Base-by-base conservation (phyloP, 2,329 filamentous ascomycete species). In the Pseudogymnoascus sp. region DNA sequence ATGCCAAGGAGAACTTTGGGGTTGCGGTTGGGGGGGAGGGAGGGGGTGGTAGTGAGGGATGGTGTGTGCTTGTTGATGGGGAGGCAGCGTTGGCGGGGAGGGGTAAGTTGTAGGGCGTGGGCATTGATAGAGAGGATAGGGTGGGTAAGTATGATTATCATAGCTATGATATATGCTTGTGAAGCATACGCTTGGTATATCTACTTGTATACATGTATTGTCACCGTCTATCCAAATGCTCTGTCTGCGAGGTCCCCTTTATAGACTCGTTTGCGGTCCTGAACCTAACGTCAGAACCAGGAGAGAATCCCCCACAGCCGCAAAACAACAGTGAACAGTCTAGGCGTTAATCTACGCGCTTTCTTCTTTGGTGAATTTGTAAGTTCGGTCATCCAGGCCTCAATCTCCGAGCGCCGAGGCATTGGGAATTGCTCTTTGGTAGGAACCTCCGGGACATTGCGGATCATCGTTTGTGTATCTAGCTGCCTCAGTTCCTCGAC, bases 51-150 rank as follows among this genome's bases (percentile, higher is more conserved):
- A 75, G 78, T 59, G 89, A 92, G 70, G 91, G 91, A 0, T 95
- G 91, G 89, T 96, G 91, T 75, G 88, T 96, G 23, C 79, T 96
- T 49, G 90, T 95, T 10, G 90, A 96, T 74, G 91, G 91, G 0
- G 89, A 92, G 67, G 78, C 74, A 71, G 86, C 83, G 1, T 69
- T 88, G 69, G 83, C 79, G 16, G 84, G 82, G 31, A 85, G 65
- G 62, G 29, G 33, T 4, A 70, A 71, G 62, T 45, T 71, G 64
- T 70, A 39, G 68, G 52, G 35, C 7, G 10, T 8, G 14, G 14
- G n/a, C 16, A 3, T 55, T 31, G 10, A 26, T 3, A 38, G 11
- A 10, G 19, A 55, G n/a, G 23, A 23, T 55, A 10, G n/a, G 29
- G 11, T 45, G 23, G 21, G 2, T 29, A 29, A 10, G 21, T 33